Evolutionary conservation across 108 stramenopile species (phyloP), one percentile per base, ranked within the genome.

Genomic region (Thalassiosira profunda): DNA sequence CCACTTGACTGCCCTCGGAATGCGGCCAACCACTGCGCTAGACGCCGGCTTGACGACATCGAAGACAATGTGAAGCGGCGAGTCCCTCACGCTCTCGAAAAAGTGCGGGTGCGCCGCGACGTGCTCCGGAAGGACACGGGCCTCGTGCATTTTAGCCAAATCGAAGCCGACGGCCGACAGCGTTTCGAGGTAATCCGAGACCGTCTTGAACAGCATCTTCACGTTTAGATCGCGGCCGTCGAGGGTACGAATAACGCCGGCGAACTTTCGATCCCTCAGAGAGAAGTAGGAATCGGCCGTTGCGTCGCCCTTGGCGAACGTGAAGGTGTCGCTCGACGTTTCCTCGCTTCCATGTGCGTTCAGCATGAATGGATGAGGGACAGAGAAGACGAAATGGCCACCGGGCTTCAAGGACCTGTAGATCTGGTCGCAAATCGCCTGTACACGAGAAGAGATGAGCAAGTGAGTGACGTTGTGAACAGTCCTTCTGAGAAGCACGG

Each of bases 271-370:
- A 26, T 52, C 33, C 25, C 51, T 52, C 8, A 31, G 33, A 31
- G 30, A 31, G 51, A 31, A 52, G 30, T 52, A 52, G 29, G 30
- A 31, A 31, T 52, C 33, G 21, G 29, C 17, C 51, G n/a, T 38
- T 44, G 57, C 45, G n/a, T 58, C 45, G 14, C 45, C 57, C 57
- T 58, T 48, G 57, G 45, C 14, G 48, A 47, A 46, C 45, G 45
- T 47, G 23, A 47, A 58, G n/a, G n/a, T n/a, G n/a, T n/a, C n/a
- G n/a, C n/a, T n/a, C n/a, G n/a, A n/a, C n/a, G n/a, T n/a, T n/a
- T n/a, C n/a, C n/a, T n/a, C n/a, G n/a, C n/a, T n/a, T n/a, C n/a
- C n/a, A n/a, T n/a, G n/a, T n/a, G n/a, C n/a, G n/a, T n/a, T n/a
- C 3, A 58, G 45, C 57, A 58, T 58, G 10, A 17, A 20, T 1